Evolutionary conservation across 352 stramenopile species (phyloP), one percentile per base, ranked within the genome.

Genomic region (Lagenidium sp.): DNA sequence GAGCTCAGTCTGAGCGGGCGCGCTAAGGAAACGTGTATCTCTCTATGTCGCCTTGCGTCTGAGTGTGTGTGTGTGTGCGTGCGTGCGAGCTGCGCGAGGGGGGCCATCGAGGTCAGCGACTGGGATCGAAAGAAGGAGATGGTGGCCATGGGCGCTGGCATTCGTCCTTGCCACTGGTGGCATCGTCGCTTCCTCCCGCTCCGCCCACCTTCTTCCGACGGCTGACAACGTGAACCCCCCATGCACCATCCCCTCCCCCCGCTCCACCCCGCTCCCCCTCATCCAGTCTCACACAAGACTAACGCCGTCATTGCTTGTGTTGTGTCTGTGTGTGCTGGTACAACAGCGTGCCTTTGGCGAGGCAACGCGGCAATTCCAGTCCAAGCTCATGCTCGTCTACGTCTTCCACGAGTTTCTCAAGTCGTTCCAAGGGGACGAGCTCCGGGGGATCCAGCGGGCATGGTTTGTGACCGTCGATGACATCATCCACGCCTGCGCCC

Each of bases 341-440:
- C 2, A 63, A 24, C 55, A 89, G 74, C 48, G 70, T 60, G 73
- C 73, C 7, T 47, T 82, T 36, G 61, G 63, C 25, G 77, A 92
- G 10, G 63, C 60, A 7, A 50, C 67, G 23, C 53, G 65, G 31
- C 71, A 80, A 39, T 88, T 88, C 46, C 73, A 89, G 39, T 57
- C 69, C 40, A 92, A 88, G 50, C 43, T 92, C 25, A 92, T 92
- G 80, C 62, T 92, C 10, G 84, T 92, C 34, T 92, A 92, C 73
- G 61, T 90, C 34, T 63, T 92, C 24, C 77, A 92, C 53, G 80
- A 92, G 64, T 92, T 92, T 44, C 63, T 92, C 46, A 92, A 92
- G 68, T 67, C 64, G 13, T 87, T 84, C 42, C 59, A 84, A 28
- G 68, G 70, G 6, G 67, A 83, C 35, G 44, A 68, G 36, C 58